phyloP scores from a whole-genome alignment of 208 protist species.

The Vickermania ingenoplastis region DNA sequence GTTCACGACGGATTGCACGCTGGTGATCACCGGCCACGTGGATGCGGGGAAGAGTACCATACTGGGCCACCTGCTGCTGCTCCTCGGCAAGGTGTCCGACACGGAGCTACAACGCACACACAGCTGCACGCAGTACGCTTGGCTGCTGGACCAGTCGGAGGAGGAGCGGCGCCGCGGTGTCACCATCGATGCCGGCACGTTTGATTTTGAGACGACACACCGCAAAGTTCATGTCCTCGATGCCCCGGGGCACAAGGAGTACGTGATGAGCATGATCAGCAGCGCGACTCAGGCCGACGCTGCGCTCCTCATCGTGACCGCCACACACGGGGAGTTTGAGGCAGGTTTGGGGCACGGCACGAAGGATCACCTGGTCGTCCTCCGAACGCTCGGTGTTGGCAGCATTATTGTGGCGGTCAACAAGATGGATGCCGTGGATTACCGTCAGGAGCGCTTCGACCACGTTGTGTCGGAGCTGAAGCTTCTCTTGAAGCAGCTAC shows the following conservation, averaged over 20 bases:
- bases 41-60: conserved; percentile 85
- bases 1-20: conserved; percentile 65
- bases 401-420: conserved; percentile 96
- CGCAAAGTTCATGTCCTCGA: conserved; percentile 79
- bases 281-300: conserved; percentile 97
- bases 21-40: conserved; percentile 82
- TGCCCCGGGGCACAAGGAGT: conserved; percentile 95
- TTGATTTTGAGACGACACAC: conserved; percentile 88
- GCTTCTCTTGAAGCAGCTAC: conserved; percentile 89
- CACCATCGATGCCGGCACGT: conserved; percentile 91
- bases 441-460: conserved; percentile 87
- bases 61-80: conserved; percentile 75
- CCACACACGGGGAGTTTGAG: conserved; percentile 96
- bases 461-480: conserved; percentile 87
- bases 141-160: conserved; percentile 92
- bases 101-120: conserved; percentile 85
- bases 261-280: conserved; percentile 97
- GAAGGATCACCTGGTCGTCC: conserved; percentile 94
- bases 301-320: conserved; percentile 96
- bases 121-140: conserved; percentile 88
- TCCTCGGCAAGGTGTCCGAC: conserved; percentile 52
- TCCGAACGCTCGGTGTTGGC: conserved; percentile 97
- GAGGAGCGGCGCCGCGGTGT: conserved; percentile 93
- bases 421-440: conserved; percentile 98
- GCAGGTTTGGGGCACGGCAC: conserved; percentile 97